A percentile compares a stretch with the other conserved stretches of the same genome.
These are phyloP conservation scores for Hondaea fermentalgiana DNA, from an alignment of 108 stramenopile species.

Conservation along the genomic window DNA sequence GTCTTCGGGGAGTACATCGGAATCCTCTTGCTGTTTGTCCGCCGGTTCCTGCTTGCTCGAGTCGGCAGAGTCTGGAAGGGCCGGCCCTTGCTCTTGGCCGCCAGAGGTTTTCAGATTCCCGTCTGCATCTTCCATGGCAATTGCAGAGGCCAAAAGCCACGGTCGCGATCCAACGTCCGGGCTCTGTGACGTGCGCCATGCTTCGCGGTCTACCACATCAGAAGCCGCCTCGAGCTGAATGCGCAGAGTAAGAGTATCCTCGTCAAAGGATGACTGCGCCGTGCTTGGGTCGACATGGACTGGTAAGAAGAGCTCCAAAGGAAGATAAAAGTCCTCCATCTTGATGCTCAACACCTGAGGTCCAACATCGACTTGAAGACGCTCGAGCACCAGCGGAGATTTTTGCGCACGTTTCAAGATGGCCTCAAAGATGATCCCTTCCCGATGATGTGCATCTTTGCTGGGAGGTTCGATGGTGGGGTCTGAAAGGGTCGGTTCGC, in stretches of 20 bases:
- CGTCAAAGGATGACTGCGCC: neutral
- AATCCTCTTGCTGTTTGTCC: too few species aligned
- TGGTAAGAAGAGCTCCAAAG: neutral
- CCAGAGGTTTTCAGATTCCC: neutral
- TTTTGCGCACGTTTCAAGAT: neutral
- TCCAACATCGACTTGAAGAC: neutral
- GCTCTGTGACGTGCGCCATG: neutral
- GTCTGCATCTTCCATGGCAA: neutral
- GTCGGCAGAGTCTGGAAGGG: too few species aligned
- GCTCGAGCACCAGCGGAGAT: neutral
- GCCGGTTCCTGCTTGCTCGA: too few species aligned
- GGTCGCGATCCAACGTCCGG: constrained; percentile 28
- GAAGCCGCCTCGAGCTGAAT: neutral
- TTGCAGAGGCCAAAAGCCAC: constrained; percentile 27
- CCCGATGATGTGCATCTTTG: neutral
- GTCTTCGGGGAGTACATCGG: constrained; percentile 32
- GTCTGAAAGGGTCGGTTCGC: constrained; percentile 17
- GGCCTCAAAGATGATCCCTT: constrained; percentile 18
- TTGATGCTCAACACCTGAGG: neutral
- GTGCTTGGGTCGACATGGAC: neutral
- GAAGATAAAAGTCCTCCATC: neutral
- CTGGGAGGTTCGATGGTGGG: constrained; percentile 16
- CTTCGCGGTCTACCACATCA: neutral
- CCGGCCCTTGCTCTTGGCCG: too few species aligned
- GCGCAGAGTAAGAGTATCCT: neutral